Percentiles rank a stretch among this genome's conserved stretches.
phyloP scores from a whole-genome alignment of 1,284 basidiomycete species.

The Sphaerobolus stellatus region DNA sequence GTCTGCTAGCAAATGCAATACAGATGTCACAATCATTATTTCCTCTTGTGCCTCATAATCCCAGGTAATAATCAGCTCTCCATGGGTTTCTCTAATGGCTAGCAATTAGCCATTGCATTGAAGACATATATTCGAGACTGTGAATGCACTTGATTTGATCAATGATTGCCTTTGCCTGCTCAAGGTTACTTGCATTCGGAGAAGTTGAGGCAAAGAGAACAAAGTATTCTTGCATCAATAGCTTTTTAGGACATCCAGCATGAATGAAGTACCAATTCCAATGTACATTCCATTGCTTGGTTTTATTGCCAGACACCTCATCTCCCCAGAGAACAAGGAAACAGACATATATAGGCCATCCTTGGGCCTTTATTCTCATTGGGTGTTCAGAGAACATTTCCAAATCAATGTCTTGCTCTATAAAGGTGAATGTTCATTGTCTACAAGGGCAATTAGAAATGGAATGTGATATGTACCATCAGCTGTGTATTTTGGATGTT shows the following conservation, averaged over 20 bases:
- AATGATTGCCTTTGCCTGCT: conserved; percentile 25
- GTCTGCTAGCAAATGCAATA: conserved; percentile 6
- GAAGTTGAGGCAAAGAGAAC: conserved; percentile 29
- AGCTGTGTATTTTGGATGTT: too few species aligned
- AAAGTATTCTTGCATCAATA: conserved; percentile 28
- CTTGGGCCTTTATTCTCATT: conserved; percentile 16
- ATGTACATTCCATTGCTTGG: conserved; percentile 34
- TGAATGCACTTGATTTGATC: conserved; percentile 25
- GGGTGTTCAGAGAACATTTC: neutral
- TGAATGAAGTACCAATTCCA: conserved; percentile 29
- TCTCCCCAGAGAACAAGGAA: conserved; percentile 32
- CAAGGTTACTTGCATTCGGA: conserved; percentile 29
- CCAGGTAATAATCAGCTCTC: conserved; percentile 24
- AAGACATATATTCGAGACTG: too few species aligned
- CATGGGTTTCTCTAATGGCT: too few species aligned
- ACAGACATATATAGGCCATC: conserved; percentile 21
- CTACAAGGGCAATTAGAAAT: too few species aligned
- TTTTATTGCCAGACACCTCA: conserved; percentile 32
- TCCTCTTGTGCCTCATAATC: conserved; percentile 22
- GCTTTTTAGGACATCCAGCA: conserved; percentile 21
- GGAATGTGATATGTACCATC: too few species aligned
- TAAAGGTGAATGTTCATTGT: too few species aligned
- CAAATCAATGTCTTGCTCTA: neutral
- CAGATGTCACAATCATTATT: conserved; percentile 16
- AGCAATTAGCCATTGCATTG: too few species aligned